Conservation (phyloP, 768 basidiomycete genomes). For the Lentinula sp. region DNA sequence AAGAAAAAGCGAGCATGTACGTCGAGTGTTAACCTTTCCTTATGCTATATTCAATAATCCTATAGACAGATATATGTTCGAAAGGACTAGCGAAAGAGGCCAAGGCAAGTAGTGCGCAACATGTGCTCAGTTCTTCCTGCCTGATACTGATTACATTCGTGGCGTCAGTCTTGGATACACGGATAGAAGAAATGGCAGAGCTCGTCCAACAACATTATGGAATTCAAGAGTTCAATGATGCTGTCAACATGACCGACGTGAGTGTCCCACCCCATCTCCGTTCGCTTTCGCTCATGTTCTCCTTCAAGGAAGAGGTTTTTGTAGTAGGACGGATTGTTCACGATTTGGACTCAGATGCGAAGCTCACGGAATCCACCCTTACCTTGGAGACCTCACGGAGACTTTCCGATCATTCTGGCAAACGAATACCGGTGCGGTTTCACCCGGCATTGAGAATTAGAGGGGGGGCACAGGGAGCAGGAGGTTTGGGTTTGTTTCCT, state of each 20-base stretch:
- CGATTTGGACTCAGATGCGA: conserved; percentile 61
- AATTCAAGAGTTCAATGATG: conserved; percentile 75
- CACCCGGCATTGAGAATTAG: conserved; percentile 59
- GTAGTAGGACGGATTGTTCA: conserved; percentile 71
- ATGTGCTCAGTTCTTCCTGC: not conserved
- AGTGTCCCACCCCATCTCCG: conserved; percentile 10
- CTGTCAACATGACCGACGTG: conserved; percentile 37
- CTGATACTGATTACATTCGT: not conserved
- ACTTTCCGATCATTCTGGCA: conserved; percentile 48
- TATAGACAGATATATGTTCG: conserved; percentile 89
- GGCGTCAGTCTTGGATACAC: conserved; percentile 66
- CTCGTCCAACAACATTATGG: conserved; percentile 65
- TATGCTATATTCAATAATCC: not conserved
- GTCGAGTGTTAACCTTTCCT: conserved; percentile 16
- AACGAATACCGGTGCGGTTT: conserved; percentile 67
- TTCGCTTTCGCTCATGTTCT: not conserved
- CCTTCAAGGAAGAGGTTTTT: conserved; percentile 50
- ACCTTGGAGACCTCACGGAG: conserved; percentile 81
- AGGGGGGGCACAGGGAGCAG: conserved; percentile 53
- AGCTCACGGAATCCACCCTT: conserved; percentile 69
- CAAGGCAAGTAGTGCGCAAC: conserved; percentile 45
- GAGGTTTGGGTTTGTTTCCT: conserved; percentile 75
- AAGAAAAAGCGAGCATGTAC: conserved; percentile 52
- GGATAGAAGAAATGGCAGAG: conserved; percentile 83
- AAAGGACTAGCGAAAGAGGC: conserved; percentile 79